Evolutionary conservation across 2,329 filamentous ascomycete species (phyloP), one percentile per base, ranked within the genome.

Genomic region (Xylariales sp.): DNA sequence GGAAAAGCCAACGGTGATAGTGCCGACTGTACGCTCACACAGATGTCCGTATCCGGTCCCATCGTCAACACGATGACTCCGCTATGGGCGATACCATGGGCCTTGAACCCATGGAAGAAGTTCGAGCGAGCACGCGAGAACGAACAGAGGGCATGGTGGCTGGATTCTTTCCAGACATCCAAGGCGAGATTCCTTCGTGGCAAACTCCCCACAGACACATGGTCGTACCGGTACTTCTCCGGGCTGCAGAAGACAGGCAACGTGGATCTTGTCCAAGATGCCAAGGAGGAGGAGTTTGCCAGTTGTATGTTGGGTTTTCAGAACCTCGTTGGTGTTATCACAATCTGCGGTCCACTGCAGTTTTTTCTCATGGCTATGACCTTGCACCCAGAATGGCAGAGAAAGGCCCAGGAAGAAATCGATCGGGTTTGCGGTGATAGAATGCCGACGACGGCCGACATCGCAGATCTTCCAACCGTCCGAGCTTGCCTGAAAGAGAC

Each of bases 401-500:
- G 53, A 42, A 71, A 69, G 50, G 68, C 72, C 4, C 75, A 80
- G 52, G 73, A 70, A 33, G 76, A 82, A 55, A 67, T 81, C 11
- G 77, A 81, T 48, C 58, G 65, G 7, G 71, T 78, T 1, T 76
- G 73, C 41, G 74, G 74, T 12, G 66, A 74, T 44, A 65, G 70
- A 15, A 65, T 78, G 60, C 76, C 76, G 0, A 70, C 59, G 11
- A 65, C 72, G 24, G 59, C 62, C 6, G 73, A 80, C 50, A 70
- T 69, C 48, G 58, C 69, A 2, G 57, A 68, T 12, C 58, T 80
- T 15, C 76, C 76, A 1, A 74, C 65, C 0, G 65, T 79, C 8
- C 63, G 75, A 12, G 76, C 76, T 2, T 73, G 73, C 31, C 58
- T 80, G 19, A 78, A 80, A 56, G 77, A 81, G 58, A 74, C 72